A percentile compares a stretch with the other conserved stretches of the same genome.
Conservation (phyloP, 129 eudicot genomes). For the Pseudognaphalium luteoalbum region DNA sequence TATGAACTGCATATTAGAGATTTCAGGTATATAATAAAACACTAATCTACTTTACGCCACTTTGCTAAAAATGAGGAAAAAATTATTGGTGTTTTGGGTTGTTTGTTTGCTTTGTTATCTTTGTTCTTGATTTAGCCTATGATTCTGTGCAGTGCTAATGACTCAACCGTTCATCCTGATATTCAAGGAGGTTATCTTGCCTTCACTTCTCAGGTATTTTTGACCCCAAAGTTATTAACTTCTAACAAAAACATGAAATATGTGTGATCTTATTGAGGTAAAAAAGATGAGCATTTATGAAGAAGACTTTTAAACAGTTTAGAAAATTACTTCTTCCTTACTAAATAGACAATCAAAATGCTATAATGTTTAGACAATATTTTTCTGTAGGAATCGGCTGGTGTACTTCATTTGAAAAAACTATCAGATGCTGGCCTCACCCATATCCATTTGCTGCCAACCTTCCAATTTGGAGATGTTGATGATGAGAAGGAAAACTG, state of each 20-base stretch:
- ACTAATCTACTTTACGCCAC: background rate
- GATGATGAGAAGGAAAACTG: constrained; percentile 79
- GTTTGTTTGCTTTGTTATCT: background rate
- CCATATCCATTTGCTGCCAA: constrained; percentile 90
- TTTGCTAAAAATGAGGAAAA: background rate
- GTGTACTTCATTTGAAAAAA: constrained; percentile 71
- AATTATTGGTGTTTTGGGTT: too few relatives aligned
- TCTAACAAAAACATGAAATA: background rate
- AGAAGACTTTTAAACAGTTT: background rate
- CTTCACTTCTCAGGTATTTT: constrained; percentile 69
- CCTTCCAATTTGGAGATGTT: constrained; percentile 89
- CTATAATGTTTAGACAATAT: background rate
- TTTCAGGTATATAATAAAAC: constrained; percentile 59
- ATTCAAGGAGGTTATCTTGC: constrained; percentile 91
- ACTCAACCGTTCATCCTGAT: constrained; percentile 61
- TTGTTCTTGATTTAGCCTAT: constrained; percentile 8
- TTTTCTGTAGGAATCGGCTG: constrained; percentile 80
- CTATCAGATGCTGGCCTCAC: constrained; percentile 86
- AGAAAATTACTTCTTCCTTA: too few relatives aligned
- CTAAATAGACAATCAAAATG: constrained; percentile 1
- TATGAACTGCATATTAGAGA: constrained; percentile 94
- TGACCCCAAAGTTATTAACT: constrained; percentile 1
- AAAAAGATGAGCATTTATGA: background rate
- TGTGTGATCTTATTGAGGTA: background rate
- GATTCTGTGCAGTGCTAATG: constrained; percentile 56